A percentile compares a stretch with the other conserved stretches of the same genome.
Evolutionary conservation across 371 early-diverging fungal species (phyloP).

Genomic region (Nematocida major): DNA sequence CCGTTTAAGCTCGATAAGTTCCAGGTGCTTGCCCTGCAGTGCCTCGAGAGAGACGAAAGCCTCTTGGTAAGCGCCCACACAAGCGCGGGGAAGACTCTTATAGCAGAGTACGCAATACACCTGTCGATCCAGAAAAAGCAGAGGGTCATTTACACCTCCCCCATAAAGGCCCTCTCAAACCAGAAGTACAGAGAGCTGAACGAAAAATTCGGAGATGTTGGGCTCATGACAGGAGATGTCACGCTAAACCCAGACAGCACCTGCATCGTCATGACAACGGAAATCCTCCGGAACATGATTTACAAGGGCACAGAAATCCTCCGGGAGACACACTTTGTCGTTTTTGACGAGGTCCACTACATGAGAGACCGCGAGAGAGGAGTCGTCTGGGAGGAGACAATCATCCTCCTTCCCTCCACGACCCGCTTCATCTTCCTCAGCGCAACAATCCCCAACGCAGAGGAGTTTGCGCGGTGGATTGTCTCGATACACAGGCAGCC

Average conservation of each 20-base stretch:
- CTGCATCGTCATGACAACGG: constrained; percentile 99
- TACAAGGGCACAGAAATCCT: constrained; percentile 93
- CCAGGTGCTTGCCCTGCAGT: constrained; percentile 79
- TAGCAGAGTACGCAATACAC: constrained; percentile 98
- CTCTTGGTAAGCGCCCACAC: constrained; percentile 97
- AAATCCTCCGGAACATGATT: constrained; percentile 95
- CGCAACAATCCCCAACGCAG: constrained; percentile 98
- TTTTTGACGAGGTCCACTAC: constrained; percentile 99
- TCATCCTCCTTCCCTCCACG: constrained; percentile 86
- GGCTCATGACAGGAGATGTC: constrained; percentile 98
- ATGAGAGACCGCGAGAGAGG: constrained; percentile 84
- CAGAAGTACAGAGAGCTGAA: constrained; percentile 97
- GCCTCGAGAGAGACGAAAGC: constrained; percentile 86
- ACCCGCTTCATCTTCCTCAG: constrained; percentile 85
- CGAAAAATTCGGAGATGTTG: constrained; percentile 89
- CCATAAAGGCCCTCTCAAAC: constrained; percentile 96
- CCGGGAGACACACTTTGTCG: constrained; percentile 95
- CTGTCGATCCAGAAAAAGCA: constrained; percentile 81
- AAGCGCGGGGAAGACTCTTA: constrained; percentile 96
- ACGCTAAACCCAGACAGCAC: constrained; percentile 91
- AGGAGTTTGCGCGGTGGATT: constrained; percentile 99
- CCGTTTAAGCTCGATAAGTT: constrained; percentile 93
- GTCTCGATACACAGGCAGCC: constrained; percentile 84
- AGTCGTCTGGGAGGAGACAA: constrained; percentile 99
- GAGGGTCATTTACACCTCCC: constrained; percentile 95